Evolutionary conservation across 202 grass and related monocot species (phyloP).

Genomic region (Digitaria exilis): DNA sequence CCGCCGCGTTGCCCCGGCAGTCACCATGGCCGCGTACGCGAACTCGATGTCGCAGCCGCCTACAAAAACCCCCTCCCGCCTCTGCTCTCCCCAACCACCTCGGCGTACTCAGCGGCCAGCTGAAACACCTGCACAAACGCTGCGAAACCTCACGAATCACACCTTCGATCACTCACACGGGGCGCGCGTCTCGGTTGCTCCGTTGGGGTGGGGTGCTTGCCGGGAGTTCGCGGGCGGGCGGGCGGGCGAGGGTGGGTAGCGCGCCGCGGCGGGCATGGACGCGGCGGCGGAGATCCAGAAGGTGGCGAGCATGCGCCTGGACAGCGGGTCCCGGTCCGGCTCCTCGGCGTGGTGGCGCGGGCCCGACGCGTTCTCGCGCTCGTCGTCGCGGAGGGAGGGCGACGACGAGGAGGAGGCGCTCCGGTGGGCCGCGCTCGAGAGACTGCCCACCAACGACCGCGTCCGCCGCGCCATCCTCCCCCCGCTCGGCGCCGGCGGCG

Average conservation of each 20-base stretch:
- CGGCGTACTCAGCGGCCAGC: background rate
- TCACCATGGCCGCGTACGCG: background rate
- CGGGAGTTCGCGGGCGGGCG: too few species aligned
- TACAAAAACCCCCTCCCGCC: background rate
- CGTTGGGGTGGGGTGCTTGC: background rate
- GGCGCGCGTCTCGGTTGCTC: background rate
- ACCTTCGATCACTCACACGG: too few species aligned
- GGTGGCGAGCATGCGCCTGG: conserved; percentile 53
- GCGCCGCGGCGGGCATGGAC: conserved; percentile 35
- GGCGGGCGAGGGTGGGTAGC: background rate
- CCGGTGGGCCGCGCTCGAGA: conserved; percentile 85
- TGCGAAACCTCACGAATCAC: background rate
- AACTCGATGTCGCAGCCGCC: background rate
- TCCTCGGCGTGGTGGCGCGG: conserved; percentile 53
- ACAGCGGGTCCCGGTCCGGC: conserved; percentile 39
- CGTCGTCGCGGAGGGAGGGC: conserved; percentile 20
- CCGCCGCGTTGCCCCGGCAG: background rate
- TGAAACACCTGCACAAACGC: background rate
- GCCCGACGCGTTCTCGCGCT: conserved; percentile 67
- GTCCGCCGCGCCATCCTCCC: conserved; percentile 72
- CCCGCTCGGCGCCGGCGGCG: conserved; percentile 2
- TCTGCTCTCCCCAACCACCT: background rate
- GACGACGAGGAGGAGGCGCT: conserved; percentile 92
- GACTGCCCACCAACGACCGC: conserved; percentile 74
- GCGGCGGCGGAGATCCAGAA: conserved; percentile 50